Conservation (phyloP, 257 asterid genomes). For the Nicotiana undulata region DNA sequence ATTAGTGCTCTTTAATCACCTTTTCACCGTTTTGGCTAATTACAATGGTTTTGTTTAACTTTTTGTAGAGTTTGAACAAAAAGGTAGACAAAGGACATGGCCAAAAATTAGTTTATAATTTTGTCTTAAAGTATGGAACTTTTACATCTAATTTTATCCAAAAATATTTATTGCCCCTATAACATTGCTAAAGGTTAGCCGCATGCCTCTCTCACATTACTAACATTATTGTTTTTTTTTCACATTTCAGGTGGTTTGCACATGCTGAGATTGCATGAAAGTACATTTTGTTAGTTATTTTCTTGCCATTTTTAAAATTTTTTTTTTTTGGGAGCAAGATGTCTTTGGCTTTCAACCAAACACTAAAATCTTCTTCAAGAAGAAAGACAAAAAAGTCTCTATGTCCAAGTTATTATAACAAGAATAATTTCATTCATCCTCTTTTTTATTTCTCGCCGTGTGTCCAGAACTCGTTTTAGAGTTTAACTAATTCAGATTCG, state of each 20-base stretch:
- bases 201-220: background rate
- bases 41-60: background rate
- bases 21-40: slow-evolving; percentile 14
- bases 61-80: slow-evolving; percentile 7
- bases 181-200: background rate
- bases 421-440: no score
- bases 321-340: background rate
- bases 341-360: background rate
- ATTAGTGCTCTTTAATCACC: slow-evolving; percentile 5
- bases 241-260: background rate
- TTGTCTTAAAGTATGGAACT: background rate
- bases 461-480: no score
- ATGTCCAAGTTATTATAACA: no score
- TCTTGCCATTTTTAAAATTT: background rate
- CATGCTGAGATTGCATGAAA: background rate
- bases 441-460: no score
- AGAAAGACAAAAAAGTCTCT: background rate
- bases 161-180: slow-evolving; percentile 3
- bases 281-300: background rate
- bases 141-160: background rate
- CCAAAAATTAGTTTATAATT: background rate
- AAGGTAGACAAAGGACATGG: background rate
- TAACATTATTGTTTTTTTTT: background rate
- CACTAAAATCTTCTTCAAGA: background rate
- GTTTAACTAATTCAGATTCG: no score